Evolutionary conservation across 192 early-diverging fungal species (phyloP).

Genomic region (Borealophlyctis nickersoniae): DNA sequence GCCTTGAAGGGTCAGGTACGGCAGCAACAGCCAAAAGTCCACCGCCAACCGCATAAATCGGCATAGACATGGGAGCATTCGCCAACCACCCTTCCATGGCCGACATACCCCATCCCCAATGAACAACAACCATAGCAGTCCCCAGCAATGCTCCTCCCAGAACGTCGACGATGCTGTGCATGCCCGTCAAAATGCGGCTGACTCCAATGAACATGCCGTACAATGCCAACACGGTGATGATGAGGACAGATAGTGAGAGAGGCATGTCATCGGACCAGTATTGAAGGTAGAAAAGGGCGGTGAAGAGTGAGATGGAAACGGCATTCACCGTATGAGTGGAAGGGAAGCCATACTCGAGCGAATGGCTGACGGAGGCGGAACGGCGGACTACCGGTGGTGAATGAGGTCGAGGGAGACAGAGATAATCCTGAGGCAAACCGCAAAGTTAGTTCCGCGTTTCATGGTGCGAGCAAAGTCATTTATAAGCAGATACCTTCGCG

Average conservation of each 20-base stretch:
- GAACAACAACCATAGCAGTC: constrained; percentile 49
- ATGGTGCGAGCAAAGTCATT: too few relatives aligned
- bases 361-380: constrained; percentile 62
- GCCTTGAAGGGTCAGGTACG: constrained; percentile 63
- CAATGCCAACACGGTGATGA: constrained; percentile 36
- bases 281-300: constrained; percentile 20
- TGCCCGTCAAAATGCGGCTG: constrained; percentile 81
- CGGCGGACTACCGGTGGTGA: constrained; percentile 73
- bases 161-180: constrained; percentile 82
- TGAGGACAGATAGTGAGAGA: constrained; percentile 1
- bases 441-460: too few relatives aligned
- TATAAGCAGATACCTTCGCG: constrained; percentile 14
- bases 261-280: constrained; percentile 32
- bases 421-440: constrained; percentile 61
- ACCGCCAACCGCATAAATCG: constrained; percentile 4
- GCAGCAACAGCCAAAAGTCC: constrained; percentile 12
- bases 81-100: constrained; percentile 30
- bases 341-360: constrained; percentile 88
- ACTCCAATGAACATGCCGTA: constrained; percentile 65
- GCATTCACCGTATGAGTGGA: constrained; percentile 86
- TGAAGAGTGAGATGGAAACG: constrained; percentile 64
- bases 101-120: constrained; percentile 49
- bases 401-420: constrained; percentile 80
- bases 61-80: constrained; percentile 5
- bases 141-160: constrained; percentile 70